Conservation (phyloP, 108 stramenopile species). For the Nitzschia sp. region DNA sequence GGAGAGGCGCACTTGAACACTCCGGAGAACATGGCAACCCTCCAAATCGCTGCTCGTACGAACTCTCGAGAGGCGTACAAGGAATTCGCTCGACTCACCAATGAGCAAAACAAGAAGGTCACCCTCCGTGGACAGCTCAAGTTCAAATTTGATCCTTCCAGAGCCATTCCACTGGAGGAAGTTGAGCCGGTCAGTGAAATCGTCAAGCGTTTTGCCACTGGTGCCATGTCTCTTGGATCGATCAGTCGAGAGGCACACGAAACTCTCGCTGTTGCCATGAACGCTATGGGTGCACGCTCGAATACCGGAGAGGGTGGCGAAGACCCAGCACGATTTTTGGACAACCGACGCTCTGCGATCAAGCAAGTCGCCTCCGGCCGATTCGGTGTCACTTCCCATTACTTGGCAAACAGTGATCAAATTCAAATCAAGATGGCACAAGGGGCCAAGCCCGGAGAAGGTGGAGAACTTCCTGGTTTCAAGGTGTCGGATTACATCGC, state of each 20-base stretch:
- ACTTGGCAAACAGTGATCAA: slow-evolving; percentile 95
- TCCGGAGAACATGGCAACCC: slow-evolving; percentile 90
- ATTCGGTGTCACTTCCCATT: slow-evolving; percentile 96
- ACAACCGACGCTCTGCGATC: slow-evolving; percentile 90
- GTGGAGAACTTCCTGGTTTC: slow-evolving; percentile 94
- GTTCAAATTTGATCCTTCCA: slow-evolving; percentile 88
- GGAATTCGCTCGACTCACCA: slow-evolving; percentile 85
- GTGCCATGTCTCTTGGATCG: slow-evolving; percentile 95
- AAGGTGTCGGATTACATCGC: slow-evolving; percentile 96
- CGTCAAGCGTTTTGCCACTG: slow-evolving; percentile 94
- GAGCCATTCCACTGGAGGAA: slow-evolving; percentile 84
- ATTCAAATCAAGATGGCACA: slow-evolving; percentile 99
- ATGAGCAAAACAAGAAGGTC: slow-evolving; percentile 87
- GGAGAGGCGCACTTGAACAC: slow-evolving; percentile 98
- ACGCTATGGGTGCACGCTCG: slow-evolving; percentile 84
- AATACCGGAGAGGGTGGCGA: slow-evolving; percentile 98
- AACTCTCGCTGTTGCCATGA: slow-evolving; percentile 93
- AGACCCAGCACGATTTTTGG: slow-evolving; percentile 86
- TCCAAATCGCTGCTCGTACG: slow-evolving; percentile 90
- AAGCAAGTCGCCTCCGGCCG: slow-evolving; percentile 95
- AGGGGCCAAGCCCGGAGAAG: slow-evolving; percentile 97
- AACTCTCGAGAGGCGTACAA: slow-evolving; percentile 95
- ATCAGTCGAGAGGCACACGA: slow-evolving; percentile 95
- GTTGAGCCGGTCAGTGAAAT: slow-evolving; percentile 90
- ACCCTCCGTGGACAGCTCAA: slow-evolving; percentile 94